Evolutionary conservation across 2,329 filamentous ascomycete genomes (phyloP), one percentile per base, ranked within the genome.

Genomic region (Bipolaris oryzae): DNA sequence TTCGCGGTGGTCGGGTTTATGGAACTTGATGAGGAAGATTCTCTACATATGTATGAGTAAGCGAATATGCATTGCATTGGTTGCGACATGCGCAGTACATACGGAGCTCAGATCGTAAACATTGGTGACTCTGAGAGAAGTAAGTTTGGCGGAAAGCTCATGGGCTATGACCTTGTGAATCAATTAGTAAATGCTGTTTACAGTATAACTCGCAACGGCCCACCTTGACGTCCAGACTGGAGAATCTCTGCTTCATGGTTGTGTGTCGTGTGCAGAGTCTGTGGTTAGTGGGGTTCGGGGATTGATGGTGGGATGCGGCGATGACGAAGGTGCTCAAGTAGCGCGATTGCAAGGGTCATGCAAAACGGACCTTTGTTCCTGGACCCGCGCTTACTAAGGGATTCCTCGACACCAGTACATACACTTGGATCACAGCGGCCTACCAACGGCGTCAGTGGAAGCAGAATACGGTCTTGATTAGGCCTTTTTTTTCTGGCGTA

Each of bases 11-110:
- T 94, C 89, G 41, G 94, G 92, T 75, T 95, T 96, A 53, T 92
- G 88, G 73, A 99, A 95, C 74, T 97, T 98, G 77, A 99, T 85
- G 23, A 98, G 87, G 72, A 98, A 91, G 72, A 98, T 97, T 73
- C 94, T 92, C 80, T 85, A 28, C 34, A 1, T 5, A 15, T 11
- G 5, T 1, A 11, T 53, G 9, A 53, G 53, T 84, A 55, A 39
- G 25, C 23, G n/a, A 41, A 28, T 39, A 60, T 68, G 15, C 67
- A 58, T 9, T 11, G 9, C n/a, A n/a, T 3, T 20, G 20, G 20
- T 38, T 15, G 38, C 3, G 13, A n/a, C 15, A 15, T 11, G 11
- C 5, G 28, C 10, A 9, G 31, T 20, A 52, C 79, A 33, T 78
- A 85, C 83, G 63, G 92, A 92, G 61, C 92, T 96, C 57, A 99